These are phyloP conservation scores for Colletotrichum tanaceti DNA, from an alignment of 2,329 filamentous ascomycete species.

Conservation along the genomic window DNA sequence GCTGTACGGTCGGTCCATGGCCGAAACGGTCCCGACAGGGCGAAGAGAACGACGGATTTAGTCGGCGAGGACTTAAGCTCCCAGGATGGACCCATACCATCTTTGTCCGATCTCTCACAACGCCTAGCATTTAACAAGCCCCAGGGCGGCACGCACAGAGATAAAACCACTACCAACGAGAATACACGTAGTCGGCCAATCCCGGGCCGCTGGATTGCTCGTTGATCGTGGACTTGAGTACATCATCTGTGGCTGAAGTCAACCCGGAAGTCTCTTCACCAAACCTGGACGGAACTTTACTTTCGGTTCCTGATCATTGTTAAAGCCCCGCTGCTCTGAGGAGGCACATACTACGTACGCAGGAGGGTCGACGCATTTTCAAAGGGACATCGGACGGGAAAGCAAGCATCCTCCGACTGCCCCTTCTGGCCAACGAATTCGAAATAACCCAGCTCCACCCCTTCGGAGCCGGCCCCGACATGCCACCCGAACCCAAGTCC, in stretches of 20 bases:
- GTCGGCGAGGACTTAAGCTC: slow-evolving; percentile 37
- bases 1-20: neutral
- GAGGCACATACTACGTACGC: neutral
- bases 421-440: neutral
- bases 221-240: neutral
- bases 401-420: slow-evolving; percentile 5
- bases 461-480: slow-evolving; percentile 26
- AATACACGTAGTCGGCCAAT: slow-evolving; percentile 17
- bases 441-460: slow-evolving; percentile 22
- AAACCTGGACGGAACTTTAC: no score
- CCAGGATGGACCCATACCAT: slow-evolving; percentile 13
- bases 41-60: slow-evolving; percentile 27
- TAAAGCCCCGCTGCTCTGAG: neutral
- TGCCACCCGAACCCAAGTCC: neutral
- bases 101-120: neutral
- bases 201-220: neutral
- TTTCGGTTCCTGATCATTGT: neutral
- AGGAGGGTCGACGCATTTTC: neutral
- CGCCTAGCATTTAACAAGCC: neutral
- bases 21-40: slow-evolving; percentile 31
- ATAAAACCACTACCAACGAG: no score
- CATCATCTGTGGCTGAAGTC: neutral
- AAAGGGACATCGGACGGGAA: neutral
- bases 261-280: neutral
- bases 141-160: neutral